Evolutionary conservation across 345 rosid species (phyloP), one percentile per base, ranked within the genome.

Genomic region (Salix brachista): DNA sequence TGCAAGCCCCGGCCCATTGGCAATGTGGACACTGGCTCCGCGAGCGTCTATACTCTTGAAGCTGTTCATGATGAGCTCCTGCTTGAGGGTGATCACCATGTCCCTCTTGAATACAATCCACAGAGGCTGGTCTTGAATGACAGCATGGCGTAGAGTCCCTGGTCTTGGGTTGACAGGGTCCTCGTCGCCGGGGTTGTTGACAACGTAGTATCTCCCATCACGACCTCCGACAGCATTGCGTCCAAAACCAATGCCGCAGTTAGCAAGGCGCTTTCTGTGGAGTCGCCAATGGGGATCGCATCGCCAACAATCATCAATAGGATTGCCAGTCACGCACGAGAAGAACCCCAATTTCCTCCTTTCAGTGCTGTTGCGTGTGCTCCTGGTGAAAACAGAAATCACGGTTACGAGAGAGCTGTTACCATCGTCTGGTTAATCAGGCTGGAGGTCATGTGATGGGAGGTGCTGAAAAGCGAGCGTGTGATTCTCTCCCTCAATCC

Each of bases 291-390:
- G 60, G 21, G 69, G 76, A 58, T 80, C 83, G 56, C 83, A 80
- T 56, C 79, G 71, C 83, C 83, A 80, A 26, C 83, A 80, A 18
- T 80, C 83, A 54, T 80, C 83, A 42, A 80, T 71, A 28, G 83
- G 83, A 21, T 80, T 80, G 52, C 79, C 79, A 0, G 83, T 80
- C 65, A 32, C 75, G 23, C 83, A 80, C 1, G 83, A 80, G 73
- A 80, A 80, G 13, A 18, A 75, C 32, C 83, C 83, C 64, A 80
- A 42, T n/a, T 75, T 75, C 72, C 83, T 80, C 67, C 83, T 80
- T 12, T 78, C 94, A 17, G 97, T 91, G 82, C 93, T 89, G 76
- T 91, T 94, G n/a, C 85, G 83, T 64, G 84, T 86, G 83, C 79
- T 85, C 90, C 98, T 94, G 88, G 44, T 39, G n/a, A 36, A 67